Evolutionary conservation across 2,329 filamentous ascomycete genomes (phyloP).

Genomic region (Incumbomyces delicatus): DNA sequence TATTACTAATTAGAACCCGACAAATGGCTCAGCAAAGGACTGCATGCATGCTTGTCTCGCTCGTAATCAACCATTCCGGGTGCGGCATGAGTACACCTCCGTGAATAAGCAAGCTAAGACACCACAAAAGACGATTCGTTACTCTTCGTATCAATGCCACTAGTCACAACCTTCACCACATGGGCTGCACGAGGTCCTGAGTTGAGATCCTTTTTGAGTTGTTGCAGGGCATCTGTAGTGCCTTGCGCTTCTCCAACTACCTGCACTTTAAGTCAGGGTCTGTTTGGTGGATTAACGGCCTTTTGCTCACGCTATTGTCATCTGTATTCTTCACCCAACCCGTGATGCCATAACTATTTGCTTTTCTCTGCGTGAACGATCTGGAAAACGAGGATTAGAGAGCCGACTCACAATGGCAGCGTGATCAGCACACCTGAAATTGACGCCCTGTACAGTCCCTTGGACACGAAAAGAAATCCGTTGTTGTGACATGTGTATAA

Average conservation of each 20-base stretch:
- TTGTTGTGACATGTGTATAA: constrained; percentile 9
- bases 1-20: too few species aligned
- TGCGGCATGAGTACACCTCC: too few species aligned
- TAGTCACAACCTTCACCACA: constrained; percentile 64
- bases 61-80: too few species aligned
- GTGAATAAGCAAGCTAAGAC: not conserved
- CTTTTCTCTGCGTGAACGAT: constrained; percentile 38
- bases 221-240: constrained; percentile 50
- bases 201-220: constrained; percentile 65
- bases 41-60: too few species aligned
- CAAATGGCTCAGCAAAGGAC: too few species aligned
- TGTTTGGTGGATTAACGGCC: not conserved
- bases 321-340: constrained; percentile 41
- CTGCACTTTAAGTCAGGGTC: constrained; percentile 35
- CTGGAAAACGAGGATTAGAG: not conserved
- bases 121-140: constrained; percentile 42
- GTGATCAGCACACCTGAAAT: constrained; percentile 16
- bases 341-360: constrained; percentile 33
- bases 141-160: constrained; percentile 54
- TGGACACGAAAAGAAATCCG: constrained; percentile 19
- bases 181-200: constrained; percentile 62
- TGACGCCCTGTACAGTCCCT: constrained; percentile 20
- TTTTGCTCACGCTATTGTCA: constrained; percentile 32
- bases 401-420: not conserved
- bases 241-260: constrained; percentile 88